Evolutionary conservation across 2,329 filamentous ascomycete genomes (phyloP).

Genomic region (Sporothrix euskadiensis): DNA sequence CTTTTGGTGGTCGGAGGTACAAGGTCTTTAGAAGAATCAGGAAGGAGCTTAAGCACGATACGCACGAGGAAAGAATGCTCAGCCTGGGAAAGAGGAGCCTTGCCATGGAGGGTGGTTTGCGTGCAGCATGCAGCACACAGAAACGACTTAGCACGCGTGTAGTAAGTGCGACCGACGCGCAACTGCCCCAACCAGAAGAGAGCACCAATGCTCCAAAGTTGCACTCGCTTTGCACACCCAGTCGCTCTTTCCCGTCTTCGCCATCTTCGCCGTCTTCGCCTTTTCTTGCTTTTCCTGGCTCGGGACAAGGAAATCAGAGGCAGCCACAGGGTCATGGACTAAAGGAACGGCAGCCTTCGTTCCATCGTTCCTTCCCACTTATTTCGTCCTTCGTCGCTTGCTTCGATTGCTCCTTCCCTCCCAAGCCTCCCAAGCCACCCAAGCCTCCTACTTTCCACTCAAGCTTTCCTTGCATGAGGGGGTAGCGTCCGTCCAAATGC

Average conservation of each 20-base stretch:
- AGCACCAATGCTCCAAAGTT: neutral
- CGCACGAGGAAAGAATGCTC: neutral
- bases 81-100: neutral
- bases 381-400: neutral
- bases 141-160: neutral
- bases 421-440: neutral
- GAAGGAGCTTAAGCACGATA: conserved; percentile 10
- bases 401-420: neutral
- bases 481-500: neutral
- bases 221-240: neutral
- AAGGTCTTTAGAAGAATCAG: neutral
- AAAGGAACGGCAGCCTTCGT: neutral
- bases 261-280: too few species aligned
- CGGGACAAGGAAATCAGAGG: neutral
- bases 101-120: neutral
- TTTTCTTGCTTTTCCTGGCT: neutral
- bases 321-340: neutral
- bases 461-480: neutral
- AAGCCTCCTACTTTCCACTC: neutral
- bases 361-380: neutral
- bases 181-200: neutral
- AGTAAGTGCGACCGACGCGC: neutral
- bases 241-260: neutral
- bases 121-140: neutral
- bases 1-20: neutral